Percentiles rank a stretch among this genome's conserved stretches.
Evolutionary conservation across 805 yeast genomes (phyloP).

Genomic region (Kodamaea fukazawae): DNA sequence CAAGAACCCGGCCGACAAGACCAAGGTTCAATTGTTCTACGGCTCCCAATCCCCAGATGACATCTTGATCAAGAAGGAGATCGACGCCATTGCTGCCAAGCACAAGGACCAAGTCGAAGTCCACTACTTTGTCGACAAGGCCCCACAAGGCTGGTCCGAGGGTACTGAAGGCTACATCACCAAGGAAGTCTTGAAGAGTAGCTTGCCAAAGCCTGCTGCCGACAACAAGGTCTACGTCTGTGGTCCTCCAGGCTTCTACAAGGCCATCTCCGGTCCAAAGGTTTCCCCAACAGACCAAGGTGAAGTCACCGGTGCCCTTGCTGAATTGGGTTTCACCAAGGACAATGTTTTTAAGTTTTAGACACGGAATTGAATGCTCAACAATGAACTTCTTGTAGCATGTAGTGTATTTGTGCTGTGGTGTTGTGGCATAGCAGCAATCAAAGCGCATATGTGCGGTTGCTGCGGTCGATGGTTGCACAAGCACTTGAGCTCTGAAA

Average conservation of each 20-base stretch:
- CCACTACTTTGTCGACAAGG: slow-evolving; percentile 75
- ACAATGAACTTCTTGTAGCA: too few relatives aligned
- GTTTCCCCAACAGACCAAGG: slow-evolving; percentile 90
- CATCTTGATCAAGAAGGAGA: slow-evolving; percentile 72
- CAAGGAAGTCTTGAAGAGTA: slow-evolving; percentile 62
- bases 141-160: slow-evolving; percentile 43
- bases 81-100: slow-evolving; percentile 64
- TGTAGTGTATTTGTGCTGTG: too few relatives aligned
- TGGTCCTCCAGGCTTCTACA: slow-evolving; percentile 92
- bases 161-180: slow-evolving; percentile 75
- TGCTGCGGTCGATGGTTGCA: too few relatives aligned
- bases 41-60: slow-evolving; percentile 79
- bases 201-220: slow-evolving; percentile 61
- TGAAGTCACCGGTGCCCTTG: slow-evolving; percentile 82
- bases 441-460: too few relatives aligned
- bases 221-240: slow-evolving; percentile 77
- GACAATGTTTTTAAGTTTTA: slow-evolving; percentile 89
- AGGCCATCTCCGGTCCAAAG: slow-evolving; percentile 84
- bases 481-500: too few relatives aligned
- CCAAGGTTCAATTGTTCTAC: slow-evolving; percentile 79
- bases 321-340: slow-evolving; percentile 83
- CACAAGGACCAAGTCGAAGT: slow-evolving; percentile 78
- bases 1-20: slow-evolving; percentile 80
- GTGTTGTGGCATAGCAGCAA: too few relatives aligned
- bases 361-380: slow-evolving; percentile 4